phyloP scores from a whole-genome alignment of 495 filamentous ascomycete genomes.

The Eremomyces bilateralis region DNA sequence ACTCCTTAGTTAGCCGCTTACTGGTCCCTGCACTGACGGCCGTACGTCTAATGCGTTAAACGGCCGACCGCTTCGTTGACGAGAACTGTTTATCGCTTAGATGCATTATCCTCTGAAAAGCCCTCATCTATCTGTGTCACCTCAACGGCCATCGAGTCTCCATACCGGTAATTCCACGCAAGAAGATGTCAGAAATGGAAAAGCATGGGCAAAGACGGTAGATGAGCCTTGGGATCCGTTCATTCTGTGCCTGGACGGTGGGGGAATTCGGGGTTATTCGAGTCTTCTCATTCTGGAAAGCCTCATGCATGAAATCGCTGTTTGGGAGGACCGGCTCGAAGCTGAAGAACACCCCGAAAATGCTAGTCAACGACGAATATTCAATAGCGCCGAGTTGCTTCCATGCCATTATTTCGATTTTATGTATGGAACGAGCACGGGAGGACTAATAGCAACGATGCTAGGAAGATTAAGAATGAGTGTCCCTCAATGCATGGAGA shows the following conservation, averaged over 20 bases:
- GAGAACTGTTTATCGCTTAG: background rate
- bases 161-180: background rate
- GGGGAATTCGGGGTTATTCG: constrained; percentile 22
- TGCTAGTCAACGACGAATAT: too few species aligned
- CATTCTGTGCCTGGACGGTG: constrained; percentile 17
- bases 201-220: constrained; percentile 10
- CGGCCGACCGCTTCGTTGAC: too few species aligned
- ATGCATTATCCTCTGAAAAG: background rate
- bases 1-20: background rate
- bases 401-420: constrained; percentile 29
- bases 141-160: constrained; percentile 7
- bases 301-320: constrained; percentile 21
- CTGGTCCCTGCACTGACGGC: background rate
- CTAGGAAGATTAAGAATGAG: constrained; percentile 31
- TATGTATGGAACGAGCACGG: constrained; percentile 22
- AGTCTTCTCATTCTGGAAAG: constrained; percentile 19
- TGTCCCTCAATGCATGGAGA: constrained; percentile 26
- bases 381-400: constrained; percentile 17
- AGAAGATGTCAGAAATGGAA: constrained; percentile 6
- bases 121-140: background rate
- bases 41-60: too few species aligned
- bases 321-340: constrained; percentile 17
- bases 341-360: constrained; percentile 10
- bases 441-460: constrained; percentile 31
- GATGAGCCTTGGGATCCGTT: constrained; percentile 12